A percentile compares a stretch with the other conserved stretches of the same genome.
phyloP scores from a whole-genome alignment of 352 stramenopile species.

The Detonula confervacea region DNA sequence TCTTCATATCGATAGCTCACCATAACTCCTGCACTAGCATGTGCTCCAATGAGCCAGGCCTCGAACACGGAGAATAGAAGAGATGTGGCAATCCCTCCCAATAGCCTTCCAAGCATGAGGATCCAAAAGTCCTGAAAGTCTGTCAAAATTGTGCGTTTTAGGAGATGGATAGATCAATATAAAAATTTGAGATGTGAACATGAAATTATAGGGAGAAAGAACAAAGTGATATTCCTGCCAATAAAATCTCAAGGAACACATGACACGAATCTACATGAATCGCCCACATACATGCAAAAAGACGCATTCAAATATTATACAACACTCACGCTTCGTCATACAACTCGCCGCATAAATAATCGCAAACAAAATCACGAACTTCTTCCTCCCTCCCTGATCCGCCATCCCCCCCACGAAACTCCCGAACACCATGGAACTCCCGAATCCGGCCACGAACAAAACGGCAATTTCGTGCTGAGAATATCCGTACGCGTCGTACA shows the following conservation, averaged over 20 bases:
- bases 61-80: slow-evolving; percentile 97
- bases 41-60: slow-evolving; percentile 95
- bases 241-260: too few relatives aligned
- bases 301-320: too few relatives aligned
- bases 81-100: slow-evolving; percentile 94
- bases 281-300: too few relatives aligned
- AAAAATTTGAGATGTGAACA: too few relatives aligned
- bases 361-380: slow-evolving; percentile 80
- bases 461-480: slow-evolving; percentile 89
- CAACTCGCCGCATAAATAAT: slow-evolving; percentile 89
- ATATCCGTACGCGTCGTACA: slow-evolving; percentile 85
- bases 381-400: slow-evolving; percentile 85
- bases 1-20: too few relatives aligned
- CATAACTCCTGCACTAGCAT: slow-evolving; percentile 74
- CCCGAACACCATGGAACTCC: slow-evolving; percentile 90
- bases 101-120: slow-evolving; percentile 91
- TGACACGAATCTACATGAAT: too few relatives aligned
- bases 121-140: slow-evolving; percentile 89
- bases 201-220: too few relatives aligned
- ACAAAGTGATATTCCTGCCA: too few relatives aligned
- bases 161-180: too few relatives aligned
- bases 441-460: slow-evolving; percentile 92
- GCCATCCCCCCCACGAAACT: slow-evolving; percentile 91
- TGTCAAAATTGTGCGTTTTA: slow-evolving; percentile 23
- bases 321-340: slow-evolving; percentile 82